Evolutionary conservation across 345 rosid species (phyloP).

Genomic region (Eucalyptus sp.): DNA sequence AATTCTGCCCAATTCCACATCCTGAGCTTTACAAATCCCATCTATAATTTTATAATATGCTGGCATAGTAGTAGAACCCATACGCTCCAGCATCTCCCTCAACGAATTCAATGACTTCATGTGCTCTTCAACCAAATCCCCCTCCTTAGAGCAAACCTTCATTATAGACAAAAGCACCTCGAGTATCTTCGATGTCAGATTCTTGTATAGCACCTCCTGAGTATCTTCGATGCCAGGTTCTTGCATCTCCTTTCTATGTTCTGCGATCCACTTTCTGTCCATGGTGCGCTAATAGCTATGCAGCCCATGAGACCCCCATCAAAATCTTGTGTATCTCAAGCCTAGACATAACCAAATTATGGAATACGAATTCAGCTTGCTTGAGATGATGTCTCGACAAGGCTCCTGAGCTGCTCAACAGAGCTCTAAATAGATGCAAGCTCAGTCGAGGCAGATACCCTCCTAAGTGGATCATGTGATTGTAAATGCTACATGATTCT

Average conservation of each 20-base stretch:
- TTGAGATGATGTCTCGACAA: constrained; percentile 44
- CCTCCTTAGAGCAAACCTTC: constrained; percentile 62
- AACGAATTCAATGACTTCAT: constrained; percentile 48
- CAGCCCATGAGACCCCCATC: constrained; percentile 61
- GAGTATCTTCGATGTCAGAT: too few relatives aligned
- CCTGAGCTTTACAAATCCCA: constrained; percentile 35
- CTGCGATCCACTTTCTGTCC: constrained; percentile 42
- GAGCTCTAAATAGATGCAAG: constrained; percentile 70
- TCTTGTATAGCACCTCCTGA: background rate
- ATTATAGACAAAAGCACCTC: constrained; percentile 62
- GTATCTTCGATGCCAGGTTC: constrained; percentile 47
- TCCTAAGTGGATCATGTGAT: constrained; percentile 84
- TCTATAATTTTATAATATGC: constrained; percentile 76
- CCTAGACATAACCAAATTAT: constrained; percentile 52
- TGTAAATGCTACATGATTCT: constrained; percentile 78
- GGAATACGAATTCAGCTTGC: constrained; percentile 80
- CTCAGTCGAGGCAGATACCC: constrained; percentile 62
- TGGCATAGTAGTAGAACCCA: constrained; percentile 38
- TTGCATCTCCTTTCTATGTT: constrained; percentile 51
- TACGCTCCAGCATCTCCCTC: constrained; percentile 46
- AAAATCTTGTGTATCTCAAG: constrained; percentile 68
- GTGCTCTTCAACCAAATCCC: constrained; percentile 34
- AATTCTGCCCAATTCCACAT: constrained; percentile 46
- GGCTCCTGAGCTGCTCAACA: constrained; percentile 46
- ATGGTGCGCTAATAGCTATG: constrained; percentile 73